A percentile compares a stretch with the other conserved stretches of the same genome.
These are phyloP conservation scores for Plasmopara viticola DNA, from an alignment of 352 stramenopile species.

Conservation along the genomic window DNA sequence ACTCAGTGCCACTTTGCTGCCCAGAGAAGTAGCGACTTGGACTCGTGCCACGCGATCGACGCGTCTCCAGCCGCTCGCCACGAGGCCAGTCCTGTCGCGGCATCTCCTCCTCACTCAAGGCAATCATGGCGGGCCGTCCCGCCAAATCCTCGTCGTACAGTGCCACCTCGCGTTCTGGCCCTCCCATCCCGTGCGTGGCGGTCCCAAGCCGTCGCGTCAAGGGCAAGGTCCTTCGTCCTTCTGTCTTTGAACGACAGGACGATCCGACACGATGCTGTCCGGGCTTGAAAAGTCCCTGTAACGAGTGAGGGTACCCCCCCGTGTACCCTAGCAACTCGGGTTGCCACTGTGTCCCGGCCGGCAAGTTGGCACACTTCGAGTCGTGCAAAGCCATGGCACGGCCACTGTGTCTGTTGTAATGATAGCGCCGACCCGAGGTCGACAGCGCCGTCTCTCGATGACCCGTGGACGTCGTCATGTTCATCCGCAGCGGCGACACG, in stretches of 20 bases:
- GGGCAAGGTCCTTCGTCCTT: slow-evolving; percentile 8
- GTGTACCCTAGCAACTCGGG: slow-evolving; percentile 25
- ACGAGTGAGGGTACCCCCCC: slow-evolving; percentile 10
- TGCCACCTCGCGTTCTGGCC: slow-evolving; percentile 2
- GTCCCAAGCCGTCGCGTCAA: slow-evolving; percentile 5
- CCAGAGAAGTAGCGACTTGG: slow-evolving; percentile 2
- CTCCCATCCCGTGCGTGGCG: slow-evolving; percentile 5
- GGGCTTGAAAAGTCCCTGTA: slow-evolving; percentile 12
- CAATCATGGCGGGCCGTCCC: slow-evolving; percentile 23
- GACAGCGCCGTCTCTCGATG: slow-evolving; percentile 9
- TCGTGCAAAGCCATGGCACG: slow-evolving; percentile 16
- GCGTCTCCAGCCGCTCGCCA: not conserved
- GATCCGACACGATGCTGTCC: not conserved
- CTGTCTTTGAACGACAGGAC: slow-evolving; percentile 3
- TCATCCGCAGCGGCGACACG: slow-evolving; percentile 31
- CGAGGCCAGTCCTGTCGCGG: slow-evolving; percentile 6
- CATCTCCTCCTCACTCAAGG: slow-evolving; percentile 26
- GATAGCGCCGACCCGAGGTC: slow-evolving; percentile 7
- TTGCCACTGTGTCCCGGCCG: slow-evolving; percentile 24
- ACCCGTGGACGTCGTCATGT: slow-evolving; percentile 23
- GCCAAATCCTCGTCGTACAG: slow-evolving; percentile 1
- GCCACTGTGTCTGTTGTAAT: slow-evolving; percentile 5
- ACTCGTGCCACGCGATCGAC: not conserved
- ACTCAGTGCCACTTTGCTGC: slow-evolving; percentile 4
- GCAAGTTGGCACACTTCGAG: slow-evolving; percentile 6